A percentile compares a stretch with the other conserved stretches of the same genome.
phyloP scores from a whole-genome alignment of 805 yeast species.

The Pachysolen tannophilus region DNA sequence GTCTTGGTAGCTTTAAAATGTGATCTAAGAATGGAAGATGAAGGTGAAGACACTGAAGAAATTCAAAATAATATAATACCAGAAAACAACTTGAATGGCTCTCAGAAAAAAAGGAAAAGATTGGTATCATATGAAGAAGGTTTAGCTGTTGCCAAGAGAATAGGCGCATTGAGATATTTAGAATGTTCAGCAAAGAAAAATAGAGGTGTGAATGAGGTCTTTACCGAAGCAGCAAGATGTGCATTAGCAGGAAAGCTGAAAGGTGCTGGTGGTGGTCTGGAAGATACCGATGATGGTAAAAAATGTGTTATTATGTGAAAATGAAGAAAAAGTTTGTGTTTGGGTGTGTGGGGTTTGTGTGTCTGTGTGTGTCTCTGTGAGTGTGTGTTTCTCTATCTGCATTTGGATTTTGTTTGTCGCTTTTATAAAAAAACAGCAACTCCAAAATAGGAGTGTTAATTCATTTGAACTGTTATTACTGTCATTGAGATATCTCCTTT shows the following conservation, averaged over 20 bases:
- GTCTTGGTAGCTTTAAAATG: conserved; percentile 93
- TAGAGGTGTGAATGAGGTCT: conserved; percentile 98
- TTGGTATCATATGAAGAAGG: conserved; percentile 91
- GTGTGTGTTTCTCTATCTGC: neutral
- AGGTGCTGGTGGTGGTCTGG: conserved; percentile 53
- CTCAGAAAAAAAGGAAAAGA: conserved; percentile 27
- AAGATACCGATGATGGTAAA: conserved; percentile 28
- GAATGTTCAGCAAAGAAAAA: conserved; percentile 96
- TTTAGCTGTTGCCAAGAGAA: conserved; percentile 79
- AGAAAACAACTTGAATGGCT: conserved; percentile 25
- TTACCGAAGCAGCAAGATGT: conserved; percentile 97
- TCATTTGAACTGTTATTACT: neutral
- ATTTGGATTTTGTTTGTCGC: too few species aligned
- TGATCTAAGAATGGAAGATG: conserved; percentile 73
- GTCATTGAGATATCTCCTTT: neutral
- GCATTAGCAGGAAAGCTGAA: conserved; percentile 86
- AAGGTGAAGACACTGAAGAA: conserved; percentile 29
- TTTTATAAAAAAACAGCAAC: too few species aligned
- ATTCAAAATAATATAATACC: conserved; percentile 20
- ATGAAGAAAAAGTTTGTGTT: neutral
- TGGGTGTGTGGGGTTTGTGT: neutral
- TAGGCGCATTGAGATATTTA: conserved; percentile 89
- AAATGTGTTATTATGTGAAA: conserved; percentile 33
- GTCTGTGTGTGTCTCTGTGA: neutral
- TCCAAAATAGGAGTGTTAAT: neutral